These are phyloP conservation scores for Phoma herbarum DNA, from an alignment of 2,329 filamentous ascomycete genomes.

Conservation along the genomic window DNA sequence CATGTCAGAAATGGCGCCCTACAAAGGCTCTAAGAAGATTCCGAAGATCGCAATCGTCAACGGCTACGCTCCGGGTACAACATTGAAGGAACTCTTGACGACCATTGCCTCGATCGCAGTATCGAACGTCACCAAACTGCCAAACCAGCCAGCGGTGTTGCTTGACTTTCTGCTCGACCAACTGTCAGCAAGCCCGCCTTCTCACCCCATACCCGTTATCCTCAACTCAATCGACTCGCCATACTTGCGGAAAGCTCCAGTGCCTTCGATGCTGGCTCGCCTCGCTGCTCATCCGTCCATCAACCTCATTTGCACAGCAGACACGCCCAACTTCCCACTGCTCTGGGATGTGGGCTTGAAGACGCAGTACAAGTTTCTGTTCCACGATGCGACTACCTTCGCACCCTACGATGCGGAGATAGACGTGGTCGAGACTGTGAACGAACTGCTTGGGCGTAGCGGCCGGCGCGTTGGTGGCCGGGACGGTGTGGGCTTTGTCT, in stretches of 20 bases:
- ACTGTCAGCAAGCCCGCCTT: conserved; percentile 59
- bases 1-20: conserved; percentile 37
- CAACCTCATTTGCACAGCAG: conserved; percentile 79
- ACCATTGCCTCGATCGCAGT: conserved; percentile 72
- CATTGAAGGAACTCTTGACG: conserved; percentile 73
- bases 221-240: conserved; percentile 88
- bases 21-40: conserved; percentile 45
- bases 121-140: conserved; percentile 60
- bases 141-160: conserved; percentile 73
- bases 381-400: conserved; percentile 95
- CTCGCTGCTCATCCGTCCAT: conserved; percentile 78
- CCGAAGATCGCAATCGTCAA: conserved; percentile 83
- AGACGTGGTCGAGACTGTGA: conserved; percentile 88
- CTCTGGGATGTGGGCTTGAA: conserved; percentile 91
- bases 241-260: conserved; percentile 73
- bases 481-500: conserved; percentile 89
- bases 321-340: conserved; percentile 85
- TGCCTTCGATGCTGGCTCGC: conserved; percentile 77
- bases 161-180: conserved; percentile 71
- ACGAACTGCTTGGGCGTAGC: conserved; percentile 83
- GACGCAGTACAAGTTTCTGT: conserved; percentile 83
- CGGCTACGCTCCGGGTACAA: conserved; percentile 76
- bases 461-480: conserved; percentile 83
- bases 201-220: conserved; percentile 68
- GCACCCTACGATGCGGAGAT: conserved; percentile 75